Percentiles rank a stretch among this genome's conserved stretches.
phyloP scores from a whole-genome alignment of 352 stramenopile genomes.

The Phytopythium cucurbitacearum region DNA sequence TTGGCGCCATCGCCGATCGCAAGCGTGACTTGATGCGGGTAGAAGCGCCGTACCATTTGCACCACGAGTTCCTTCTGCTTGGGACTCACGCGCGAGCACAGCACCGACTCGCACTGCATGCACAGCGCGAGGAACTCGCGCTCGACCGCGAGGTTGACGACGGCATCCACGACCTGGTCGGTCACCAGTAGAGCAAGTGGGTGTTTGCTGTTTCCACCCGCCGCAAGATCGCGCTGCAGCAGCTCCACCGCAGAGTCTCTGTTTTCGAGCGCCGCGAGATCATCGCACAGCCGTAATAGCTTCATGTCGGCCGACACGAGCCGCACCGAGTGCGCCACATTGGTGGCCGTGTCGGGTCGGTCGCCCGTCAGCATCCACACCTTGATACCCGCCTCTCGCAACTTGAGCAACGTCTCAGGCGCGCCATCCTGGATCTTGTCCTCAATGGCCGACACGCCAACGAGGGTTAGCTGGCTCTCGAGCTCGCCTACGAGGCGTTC shows the following conservation, averaged over 20 bases:
- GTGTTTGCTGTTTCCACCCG: background rate
- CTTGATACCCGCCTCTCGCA: slow-evolving; percentile 62
- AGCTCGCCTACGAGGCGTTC: slow-evolving; percentile 37
- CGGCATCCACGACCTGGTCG: slow-evolving; percentile 42
- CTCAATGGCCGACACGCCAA: slow-evolving; percentile 60
- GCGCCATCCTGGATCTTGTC: slow-evolving; percentile 64
- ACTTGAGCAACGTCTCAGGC: slow-evolving; percentile 48
- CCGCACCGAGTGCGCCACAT: slow-evolving; percentile 49
- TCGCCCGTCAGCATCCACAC: slow-evolving; percentile 78
- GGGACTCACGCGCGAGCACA: slow-evolving; percentile 95
- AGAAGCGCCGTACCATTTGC: slow-evolving; percentile 78
- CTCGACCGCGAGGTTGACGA: slow-evolving; percentile 29
- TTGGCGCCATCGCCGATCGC: slow-evolving; percentile 90
- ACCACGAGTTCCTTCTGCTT: slow-evolving; percentile 97
- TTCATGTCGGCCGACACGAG: slow-evolving; percentile 54
- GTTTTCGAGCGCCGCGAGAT: slow-evolving; percentile 8
- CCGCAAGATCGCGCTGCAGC: slow-evolving; percentile 20
- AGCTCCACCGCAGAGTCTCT: slow-evolving; percentile 20
- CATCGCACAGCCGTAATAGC: slow-evolving; percentile 35
- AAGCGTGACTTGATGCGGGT: slow-evolving; percentile 56
- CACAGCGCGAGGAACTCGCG: slow-evolving; percentile 41
- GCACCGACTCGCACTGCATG: slow-evolving; percentile 89
- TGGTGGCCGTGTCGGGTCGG: slow-evolving; percentile 56
- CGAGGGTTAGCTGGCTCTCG: slow-evolving; percentile 38
- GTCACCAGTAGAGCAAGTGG: slow-evolving; percentile 43